Evolutionary conservation across 2,329 filamentous ascomycete genomes (phyloP), one percentile per base, ranked within the genome.

Genomic region (Fusarium subtropicale): DNA sequence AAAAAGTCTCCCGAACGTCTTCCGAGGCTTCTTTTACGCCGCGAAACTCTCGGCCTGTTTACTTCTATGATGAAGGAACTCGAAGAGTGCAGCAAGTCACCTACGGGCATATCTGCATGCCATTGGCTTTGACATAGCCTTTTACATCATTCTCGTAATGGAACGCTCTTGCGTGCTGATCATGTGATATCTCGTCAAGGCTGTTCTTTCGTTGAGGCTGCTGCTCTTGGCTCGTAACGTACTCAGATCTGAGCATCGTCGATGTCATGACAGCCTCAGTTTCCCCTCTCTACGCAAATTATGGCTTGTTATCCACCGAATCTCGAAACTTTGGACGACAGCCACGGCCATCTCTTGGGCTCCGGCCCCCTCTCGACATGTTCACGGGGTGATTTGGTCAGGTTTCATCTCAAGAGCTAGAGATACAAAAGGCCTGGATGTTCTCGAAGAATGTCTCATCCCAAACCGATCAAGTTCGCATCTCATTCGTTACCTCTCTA

Each of bases 401-500:
- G 4, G 10, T 3, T 7, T 4, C 18, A 22, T 30, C 15, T 31
- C 7, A 34, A 36, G 22, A 36, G 11, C 30, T 13, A 8, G 15
- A 38, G 20, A 64, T 48, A 60, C 71, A 74, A 57, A 73, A 72
- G 72, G 66, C 24, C 54, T 30, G 20, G 24, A 24, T 12, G n/a
- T 33, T 36, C 67, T 54, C 68, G 3, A 50, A 6, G 41, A 22
- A 30, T 51, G 22, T 44, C 41, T 39, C 34, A 63, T 59, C 34
- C 22, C 50, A 56, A 68, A 60, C 66, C 55, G 46, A 61, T 28
- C 66, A 71, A 63, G 50, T 58, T 66, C 64, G 41, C 51, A 55
- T 22, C 48, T 62, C 70, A 66, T 68, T 71, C 69, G 55, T 63
- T 68, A 68, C 39, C 38, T 56, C 57, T 64, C 64, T 57, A 24